Evolutionary conservation across 179 eudicot genomes (phyloP).

Genomic region (Silene coronaria): DNA sequence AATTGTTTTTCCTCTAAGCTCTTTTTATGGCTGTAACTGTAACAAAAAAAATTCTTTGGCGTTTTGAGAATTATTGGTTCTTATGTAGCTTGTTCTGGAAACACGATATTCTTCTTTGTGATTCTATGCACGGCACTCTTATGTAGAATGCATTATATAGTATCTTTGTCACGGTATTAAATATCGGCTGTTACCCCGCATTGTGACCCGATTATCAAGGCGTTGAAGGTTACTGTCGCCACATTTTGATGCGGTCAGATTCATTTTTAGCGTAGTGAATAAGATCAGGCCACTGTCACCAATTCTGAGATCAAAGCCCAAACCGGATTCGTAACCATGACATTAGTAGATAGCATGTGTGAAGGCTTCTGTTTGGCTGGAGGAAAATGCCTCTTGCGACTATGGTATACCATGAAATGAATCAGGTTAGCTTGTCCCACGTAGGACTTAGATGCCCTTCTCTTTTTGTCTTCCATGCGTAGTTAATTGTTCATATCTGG

Average conservation of each 20-base stretch:
- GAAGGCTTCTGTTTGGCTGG: background rate
- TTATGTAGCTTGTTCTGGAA: background rate
- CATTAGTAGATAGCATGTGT: background rate
- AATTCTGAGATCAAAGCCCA: too few species aligned
- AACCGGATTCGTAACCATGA: too few species aligned
- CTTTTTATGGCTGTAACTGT: background rate
- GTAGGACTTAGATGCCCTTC: background rate
- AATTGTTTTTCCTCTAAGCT: slow-evolving; percentile 20
- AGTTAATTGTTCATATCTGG: too few species aligned
- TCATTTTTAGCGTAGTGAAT: too few species aligned
- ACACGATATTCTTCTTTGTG: slow-evolving; percentile 2
- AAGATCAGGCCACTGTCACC: too few species aligned
- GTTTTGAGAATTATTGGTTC: too few species aligned
- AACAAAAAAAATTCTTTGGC: background rate
- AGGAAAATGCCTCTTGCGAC: slow-evolving; percentile 5
- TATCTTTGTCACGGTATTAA: too few species aligned
- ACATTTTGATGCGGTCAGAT: too few species aligned
- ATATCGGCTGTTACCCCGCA: too few species aligned
- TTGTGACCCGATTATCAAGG: too few species aligned
- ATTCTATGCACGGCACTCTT: background rate
- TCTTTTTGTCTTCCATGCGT: too few species aligned
- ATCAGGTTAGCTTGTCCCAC: background rate
- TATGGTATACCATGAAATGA: background rate
- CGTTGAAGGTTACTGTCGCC: too few species aligned
- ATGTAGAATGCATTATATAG: background rate